Evolutionary conservation across 345 rosid species (phyloP), one percentile per base, ranked within the genome.

Genomic region (Rhodamnia rubescens): DNA sequence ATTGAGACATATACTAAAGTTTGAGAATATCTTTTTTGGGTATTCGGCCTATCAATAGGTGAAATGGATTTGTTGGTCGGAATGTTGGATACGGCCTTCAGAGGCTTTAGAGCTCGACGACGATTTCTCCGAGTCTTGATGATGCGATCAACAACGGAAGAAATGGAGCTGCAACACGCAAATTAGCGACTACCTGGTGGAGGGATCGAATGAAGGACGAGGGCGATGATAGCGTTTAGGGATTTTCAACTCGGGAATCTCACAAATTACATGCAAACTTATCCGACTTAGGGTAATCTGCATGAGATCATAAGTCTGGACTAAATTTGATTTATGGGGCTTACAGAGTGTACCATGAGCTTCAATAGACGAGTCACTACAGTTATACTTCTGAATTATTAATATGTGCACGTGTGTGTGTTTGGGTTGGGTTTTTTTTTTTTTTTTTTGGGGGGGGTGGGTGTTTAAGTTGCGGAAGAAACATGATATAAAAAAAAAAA

Each of bases 321-420:
- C 20, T 64, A 32, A 16, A 64, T 11, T 11, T 2, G 22, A 1
- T 7, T 64, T 64, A 32, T 29, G 75, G 5, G 40, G 16, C 11
- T 64, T 64, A 0, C 11, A 27, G 2, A 14, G 32, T 27, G 20
- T 59, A 6, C 29, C 16, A 3, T 6, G 9, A 61, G 2, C 27
- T 61, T 29, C 4, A 5, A 61, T 9, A 61, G 0, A 14, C 0
- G 36, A 59, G 74, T 27, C 21, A 27, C 8, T 10, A 6, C 4
- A n/a, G 16, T 27, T 32, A 16, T 61, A 53, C 26, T 16, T 29
- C 13, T 11, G n/a, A 57, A 57, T 57, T 26, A 57, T 58, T 47
- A 8, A 14, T 7, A 61, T 29, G 9, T 15, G 40, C 3, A 3
- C 3, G 40, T 36, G 40, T 36, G 40, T 36, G 40, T 36, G 40